Percentiles rank a stretch among this genome's conserved stretches.
These are phyloP conservation scores for Thelephora terrestris DNA, from an alignment of 1,284 basidiomycete species.

Conservation along the genomic window DNA sequence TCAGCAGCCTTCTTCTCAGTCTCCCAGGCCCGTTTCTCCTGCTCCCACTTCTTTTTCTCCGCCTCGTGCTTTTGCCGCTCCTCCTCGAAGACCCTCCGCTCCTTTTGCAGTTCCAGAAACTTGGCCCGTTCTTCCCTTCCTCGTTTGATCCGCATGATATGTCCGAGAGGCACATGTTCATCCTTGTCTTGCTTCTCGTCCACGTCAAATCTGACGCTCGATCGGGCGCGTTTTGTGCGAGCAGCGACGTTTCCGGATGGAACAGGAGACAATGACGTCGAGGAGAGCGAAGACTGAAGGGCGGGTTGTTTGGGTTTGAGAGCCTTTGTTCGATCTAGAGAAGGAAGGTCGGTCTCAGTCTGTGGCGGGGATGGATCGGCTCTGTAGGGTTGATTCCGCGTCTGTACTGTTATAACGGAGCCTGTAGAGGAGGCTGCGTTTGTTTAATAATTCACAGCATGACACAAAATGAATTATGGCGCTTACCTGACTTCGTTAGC, in stretches of 20 bases:
- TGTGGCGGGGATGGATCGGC: conserved; percentile 45
- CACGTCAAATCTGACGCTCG: conserved; percentile 62
- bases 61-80: conserved; percentile 36
- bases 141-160: conserved; percentile 58
- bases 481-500: conserved; percentile 7
- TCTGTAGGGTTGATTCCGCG: conserved; percentile 25
- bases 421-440: no score
- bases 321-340: neutral
- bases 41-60: conserved; percentile 41
- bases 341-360: conserved; percentile 24
- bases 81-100: conserved; percentile 34
- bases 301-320: neutral
- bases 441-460: no score
- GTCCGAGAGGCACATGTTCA: conserved; percentile 55
- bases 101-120: conserved; percentile 43
- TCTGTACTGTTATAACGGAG: neutral
- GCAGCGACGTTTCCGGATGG: neutral
- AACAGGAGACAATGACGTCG: conserved; percentile 4
- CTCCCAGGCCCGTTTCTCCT: conserved; percentile 44
- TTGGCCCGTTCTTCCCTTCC: conserved; percentile 60
- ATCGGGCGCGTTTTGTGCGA: conserved; percentile 25
- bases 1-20: conserved; percentile 44
- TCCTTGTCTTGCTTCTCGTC: conserved; percentile 50
- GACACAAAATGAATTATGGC: neutral
- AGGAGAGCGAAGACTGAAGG: conserved; percentile 6